Percentiles rank a stretch among this genome's conserved stretches.
Conservation (phyloP, 2,329 filamentous ascomycete genomes). For the Calonectria pseudoreteaudii region DNA sequence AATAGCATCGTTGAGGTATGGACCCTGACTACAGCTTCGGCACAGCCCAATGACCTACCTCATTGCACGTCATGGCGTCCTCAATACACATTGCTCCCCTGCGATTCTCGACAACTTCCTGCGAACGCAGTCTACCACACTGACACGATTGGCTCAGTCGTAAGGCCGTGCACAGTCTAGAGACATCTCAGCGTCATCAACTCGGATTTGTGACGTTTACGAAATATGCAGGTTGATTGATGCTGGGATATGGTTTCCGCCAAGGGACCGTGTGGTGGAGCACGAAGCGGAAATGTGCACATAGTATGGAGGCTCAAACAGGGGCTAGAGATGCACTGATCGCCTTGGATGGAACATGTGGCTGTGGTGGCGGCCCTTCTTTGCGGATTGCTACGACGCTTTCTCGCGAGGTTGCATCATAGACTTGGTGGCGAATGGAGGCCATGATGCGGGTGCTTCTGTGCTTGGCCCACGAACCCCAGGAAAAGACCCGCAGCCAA, state of each 20-base stretch:
- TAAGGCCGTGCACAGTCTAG: constrained; percentile 14
- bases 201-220: constrained; percentile 39
- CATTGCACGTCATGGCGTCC: constrained; percentile 42
- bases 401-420: constrained; percentile 27
- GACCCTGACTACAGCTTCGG: background rate
- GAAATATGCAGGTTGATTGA: constrained; percentile 24
- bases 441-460: background rate
- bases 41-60: constrained; percentile 30
- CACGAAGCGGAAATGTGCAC: background rate
- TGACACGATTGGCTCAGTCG: constrained; percentile 12
- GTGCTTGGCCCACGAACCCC: background rate
- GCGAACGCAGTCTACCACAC: constrained; percentile 22
- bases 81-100: constrained; percentile 10
- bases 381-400: constrained; percentile 23
- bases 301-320: constrained; percentile 29
- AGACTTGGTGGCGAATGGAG: constrained; percentile 26
- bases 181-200: constrained; percentile 39
- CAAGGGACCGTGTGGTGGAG: constrained; percentile 32
- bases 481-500: background rate
- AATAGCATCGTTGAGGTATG: constrained; percentile 3
- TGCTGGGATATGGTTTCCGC: constrained; percentile 21
- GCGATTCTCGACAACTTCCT: constrained; percentile 14
- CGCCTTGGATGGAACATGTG: constrained; percentile 26
- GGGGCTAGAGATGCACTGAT: constrained; percentile 29
- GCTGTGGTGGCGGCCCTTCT: constrained; percentile 41